Evolutionary conservation across 108 stramenopile species (phyloP), one percentile per base, ranked within the genome.

Genomic region (Skeletonema potamos): DNA sequence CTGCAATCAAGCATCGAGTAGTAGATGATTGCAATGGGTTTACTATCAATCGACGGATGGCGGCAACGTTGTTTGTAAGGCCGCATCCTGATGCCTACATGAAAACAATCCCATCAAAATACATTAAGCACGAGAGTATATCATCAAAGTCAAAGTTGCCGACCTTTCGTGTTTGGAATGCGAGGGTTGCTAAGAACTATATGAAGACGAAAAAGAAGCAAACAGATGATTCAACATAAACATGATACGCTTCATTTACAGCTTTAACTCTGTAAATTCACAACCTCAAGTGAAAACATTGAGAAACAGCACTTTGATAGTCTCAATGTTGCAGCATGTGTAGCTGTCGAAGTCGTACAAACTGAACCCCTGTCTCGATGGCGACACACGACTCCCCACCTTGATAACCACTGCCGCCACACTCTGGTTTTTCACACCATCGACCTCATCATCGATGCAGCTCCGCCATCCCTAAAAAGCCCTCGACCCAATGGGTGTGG

Each of bases 1-100:
- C 86, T 29, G 74, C 87, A 17, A 76, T 76, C 20, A 89, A 86
- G 41, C 93, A 94, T 77, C 79, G 88, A 15, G 90, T 92, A 0
- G 72, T 88, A 3, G 22, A 72, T 54, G 59, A 36, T 33, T 6
- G 6, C 1, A 27, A 81, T 29, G 26, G 48, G n/a, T n/a, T n/a
- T 33, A 10, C 6, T 30, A 32, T 32, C 15, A 62, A 37, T 13
- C 17, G 56, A 15, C 75, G 91, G n/a, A 76, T 87, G 77, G 87
- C 87, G 1, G 87, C 84, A 9, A 93, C 90, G n/a, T 57, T 91
- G 27, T 94, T 94, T 79, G 76, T 91, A 18, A 82, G 92, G 54
- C 92, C 92, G 9, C 70, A 80, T 36, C 74, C 66, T 4, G 66
- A 72, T 44, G 85, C 88, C 0, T 17, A 64, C 29, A 73, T 94